Evolutionary conservation across 192 early-diverging fungal species (phyloP).

Genomic region (Podila epigama): DNA sequence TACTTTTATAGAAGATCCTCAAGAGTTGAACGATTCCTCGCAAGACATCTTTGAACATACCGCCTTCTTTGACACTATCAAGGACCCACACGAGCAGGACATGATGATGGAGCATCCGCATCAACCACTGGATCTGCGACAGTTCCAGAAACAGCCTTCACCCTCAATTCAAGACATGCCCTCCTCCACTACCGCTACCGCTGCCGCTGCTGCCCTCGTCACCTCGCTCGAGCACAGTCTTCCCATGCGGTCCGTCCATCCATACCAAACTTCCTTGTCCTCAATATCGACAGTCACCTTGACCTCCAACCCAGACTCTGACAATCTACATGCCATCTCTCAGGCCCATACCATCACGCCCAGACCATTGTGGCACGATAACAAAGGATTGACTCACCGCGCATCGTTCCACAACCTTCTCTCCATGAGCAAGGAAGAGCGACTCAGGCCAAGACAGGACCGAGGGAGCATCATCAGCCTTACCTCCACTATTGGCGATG

Average conservation of each 20-base stretch:
- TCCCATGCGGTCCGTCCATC: slow-evolving; percentile 26
- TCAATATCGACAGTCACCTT: background rate
- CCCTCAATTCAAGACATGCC: background rate
- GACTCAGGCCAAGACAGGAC: slow-evolving; percentile 34
- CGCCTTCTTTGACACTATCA: background rate
- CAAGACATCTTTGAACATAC: background rate
- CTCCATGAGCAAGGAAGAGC: slow-evolving; percentile 28
- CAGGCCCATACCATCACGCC: slow-evolving; percentile 6
- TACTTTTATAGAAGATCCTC: slow-evolving; percentile 6
- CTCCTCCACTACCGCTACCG: background rate
- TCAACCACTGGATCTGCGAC: slow-evolving; percentile 39
- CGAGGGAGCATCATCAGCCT: slow-evolving; percentile 49
- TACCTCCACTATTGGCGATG: slow-evolving; percentile 38
- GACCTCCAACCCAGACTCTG: background rate
- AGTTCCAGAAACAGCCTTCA: slow-evolving; percentile 19
- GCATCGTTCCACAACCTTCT: slow-evolving; percentile 35
- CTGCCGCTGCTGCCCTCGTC: too few species aligned
- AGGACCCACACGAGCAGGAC: slow-evolving; percentile 5
- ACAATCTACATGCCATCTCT: slow-evolving; percentile 3
- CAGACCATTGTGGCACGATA: slow-evolving; percentile 40
- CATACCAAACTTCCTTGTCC: slow-evolving; percentile 17
- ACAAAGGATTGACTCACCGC: slow-evolving; percentile 28
- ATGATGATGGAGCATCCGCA: slow-evolving; percentile 48
- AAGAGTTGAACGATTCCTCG: slow-evolving; percentile 13
- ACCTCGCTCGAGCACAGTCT: slow-evolving; percentile 7